A percentile compares a stretch with the other conserved stretches of the same genome.
These are phyloP conservation scores for Hemileccinum rubropunctum DNA, from an alignment of 768 basidiomycete species.

Conservation along the genomic window DNA sequence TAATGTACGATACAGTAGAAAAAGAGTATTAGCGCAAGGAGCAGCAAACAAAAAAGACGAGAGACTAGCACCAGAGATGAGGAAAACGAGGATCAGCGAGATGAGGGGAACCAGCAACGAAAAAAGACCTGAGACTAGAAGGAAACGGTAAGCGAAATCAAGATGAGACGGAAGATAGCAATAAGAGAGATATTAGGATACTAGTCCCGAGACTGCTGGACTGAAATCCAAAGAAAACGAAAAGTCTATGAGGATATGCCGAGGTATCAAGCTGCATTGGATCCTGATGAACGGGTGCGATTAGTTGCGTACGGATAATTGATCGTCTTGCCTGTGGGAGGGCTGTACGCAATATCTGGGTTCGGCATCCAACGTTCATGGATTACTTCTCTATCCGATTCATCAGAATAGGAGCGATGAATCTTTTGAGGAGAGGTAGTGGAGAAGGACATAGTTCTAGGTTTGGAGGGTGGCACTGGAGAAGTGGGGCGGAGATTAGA, in stretches of 20 bases:
- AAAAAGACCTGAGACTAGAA: slow-evolving; percentile 17
- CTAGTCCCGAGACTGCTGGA: slow-evolving; percentile 26
- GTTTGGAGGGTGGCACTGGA: slow-evolving; percentile 37
- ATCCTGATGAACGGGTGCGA: slow-evolving; percentile 31
- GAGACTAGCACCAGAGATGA: slow-evolving; percentile 11
- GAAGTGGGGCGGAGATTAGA: slow-evolving; percentile 29
- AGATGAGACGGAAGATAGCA: slow-evolving; percentile 31
- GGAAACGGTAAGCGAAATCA: slow-evolving; percentile 17
- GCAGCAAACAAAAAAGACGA: slow-evolving; percentile 22
- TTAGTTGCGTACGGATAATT: slow-evolving; percentile 26
- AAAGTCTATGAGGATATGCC: slow-evolving; percentile 22
- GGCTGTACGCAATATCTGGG: slow-evolving; percentile 34
- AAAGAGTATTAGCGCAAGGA: slow-evolving; percentile 30
- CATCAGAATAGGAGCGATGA: slow-evolving; percentile 60
- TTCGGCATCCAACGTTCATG: slow-evolving; percentile 69
- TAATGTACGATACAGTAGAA: slow-evolving; percentile 33
- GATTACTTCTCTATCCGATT: slow-evolving; percentile 53
- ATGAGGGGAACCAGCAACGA: slow-evolving; percentile 5
- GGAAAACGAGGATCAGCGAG: slow-evolving; percentile 11
- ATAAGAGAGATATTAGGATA: slow-evolving; percentile 36
- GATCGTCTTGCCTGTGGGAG: slow-evolving; percentile 33
- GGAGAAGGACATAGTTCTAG: slow-evolving; percentile 48
- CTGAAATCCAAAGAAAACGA: slow-evolving; percentile 23
- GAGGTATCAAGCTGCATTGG: slow-evolving; percentile 34
- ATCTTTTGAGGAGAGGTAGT: slow-evolving; percentile 55